Base-by-base conservation (phyloP, 164 flowering plant genomes). In the Vitis cinerea region DNA sequence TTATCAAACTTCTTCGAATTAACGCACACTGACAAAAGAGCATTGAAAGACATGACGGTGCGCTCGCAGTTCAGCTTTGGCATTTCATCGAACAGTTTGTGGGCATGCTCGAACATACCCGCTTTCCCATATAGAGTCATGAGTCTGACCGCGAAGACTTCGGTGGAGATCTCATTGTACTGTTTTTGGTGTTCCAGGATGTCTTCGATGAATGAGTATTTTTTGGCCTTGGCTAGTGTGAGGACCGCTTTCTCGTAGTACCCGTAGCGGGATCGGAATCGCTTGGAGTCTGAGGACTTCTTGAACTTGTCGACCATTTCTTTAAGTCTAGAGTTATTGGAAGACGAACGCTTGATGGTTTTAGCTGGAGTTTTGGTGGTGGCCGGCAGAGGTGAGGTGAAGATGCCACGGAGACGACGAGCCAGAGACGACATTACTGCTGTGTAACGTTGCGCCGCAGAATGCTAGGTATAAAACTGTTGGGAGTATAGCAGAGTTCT, bases 71-170 rank as follows among this genome's bases (percentile, higher is more conserved):
- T 79, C 12, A 72, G 64, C 8, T 74, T 67, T 3, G 89, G 84
- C 85, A 87, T 72, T 84, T 87, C 83, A 17, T 86, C 90, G 70
- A 86, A 86, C 83, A 80, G 15, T 19, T 85, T 75, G 68, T 50
- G 68, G n/a, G 91, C 91, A 31, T 81, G 74, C 1, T 83, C 76
- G 49, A 79, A 81, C 87, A 86, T 82, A 11, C 78, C 77, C 7
- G 83, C 51, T 63, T 72, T 62, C 0, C 86, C 86, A 47, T 81
- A 84, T 2, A 83, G 74, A 13, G 67, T 4, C 6, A 79, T 70
- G 11, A 74, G 70, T 11, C 80, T 73, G 50, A 72, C 44, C 16
- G 70, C 54, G 64, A 79, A 83, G 10, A 73, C 73, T 48, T 82
- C 86, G 3, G 1, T 61, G 67, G 77, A 19, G 16, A 75, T 75